Evolutionary conservation across 2,329 filamentous ascomycete species (phyloP), one percentile per base, ranked within the genome.

Genomic region (Colletotrichum filicis): DNA sequence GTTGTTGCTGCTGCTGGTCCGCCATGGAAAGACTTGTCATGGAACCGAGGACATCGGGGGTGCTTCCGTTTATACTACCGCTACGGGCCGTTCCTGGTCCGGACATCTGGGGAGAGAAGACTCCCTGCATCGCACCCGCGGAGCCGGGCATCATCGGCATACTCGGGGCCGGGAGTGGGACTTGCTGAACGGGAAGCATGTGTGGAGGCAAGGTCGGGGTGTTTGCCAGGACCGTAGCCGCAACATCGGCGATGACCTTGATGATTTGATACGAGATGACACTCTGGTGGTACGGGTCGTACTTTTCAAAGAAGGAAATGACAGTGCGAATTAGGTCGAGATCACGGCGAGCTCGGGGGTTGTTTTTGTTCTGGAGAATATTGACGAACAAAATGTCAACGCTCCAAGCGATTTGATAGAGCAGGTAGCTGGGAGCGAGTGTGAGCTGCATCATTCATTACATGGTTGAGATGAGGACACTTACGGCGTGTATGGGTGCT

Each of bases 341-440:
- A 19, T 73, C 70, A 19, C 70, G 66, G 46, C 56, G 70, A 3
- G 70, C 70, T 11, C 70, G 70, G 1, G 70, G 66, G 5, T 49
- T 64, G 1, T 46, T 55, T 30, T 65, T 73, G 60, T 73, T 73
- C 35, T 73, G 70, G 35, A 73, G 61, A 8, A 73, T 73, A 7
- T 73, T 61, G 42, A 73, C 60, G 28, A 73, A 70, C 46, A 73
- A 56, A 9, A 73, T 64, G 28, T 73, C 70, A 16, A 73, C 70
- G n/a, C 66, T 70, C 70, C 70, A 73, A 8, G 70, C 70, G 0
- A 73, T 55, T 12, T 73, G 70, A 28, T 73, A 73, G 24, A 73
- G 26, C 0, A 73, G 66, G 32, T 70, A 73, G 3, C 70, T 70
- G 26, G 22, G 16, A n/a, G 4, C 14, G 8, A 16, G 24, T 16